Conservation (phyloP, 176 grass and related monocot genomes). For the Poa pratensis region DNA sequence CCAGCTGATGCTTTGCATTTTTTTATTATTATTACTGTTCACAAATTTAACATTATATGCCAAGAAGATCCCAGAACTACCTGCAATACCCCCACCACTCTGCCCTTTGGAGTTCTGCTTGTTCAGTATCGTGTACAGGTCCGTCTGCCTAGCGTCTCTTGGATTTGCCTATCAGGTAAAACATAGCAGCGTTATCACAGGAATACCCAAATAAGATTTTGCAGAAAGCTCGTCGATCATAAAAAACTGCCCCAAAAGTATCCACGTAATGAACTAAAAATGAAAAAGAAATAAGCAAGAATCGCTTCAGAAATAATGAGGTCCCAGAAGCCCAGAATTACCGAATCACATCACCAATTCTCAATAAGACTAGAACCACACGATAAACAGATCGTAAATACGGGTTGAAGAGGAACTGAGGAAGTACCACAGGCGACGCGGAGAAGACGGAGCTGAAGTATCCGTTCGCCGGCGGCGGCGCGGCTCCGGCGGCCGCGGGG, state of each 20-base stretch:
- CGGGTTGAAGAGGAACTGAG: background rate
- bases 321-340: background rate
- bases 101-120: slow-evolving; percentile 52
- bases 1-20: background rate
- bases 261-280: background rate
- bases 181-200: background rate
- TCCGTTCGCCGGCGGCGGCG: slow-evolving; percentile 1
- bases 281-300: background rate
- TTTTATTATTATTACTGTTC: too few relatives aligned
- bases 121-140: slow-evolving; percentile 56
- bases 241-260: background rate
- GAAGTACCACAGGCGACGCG: slow-evolving; percentile 41
- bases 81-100: slow-evolving; percentile 41
- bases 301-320: background rate
- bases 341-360: background rate
- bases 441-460: slow-evolving; percentile 59
- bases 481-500: slow-evolving; percentile 26
- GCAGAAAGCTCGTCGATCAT: slow-evolving; percentile 5
- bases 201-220: slow-evolving; percentile 4
- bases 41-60: background rate
- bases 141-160: slow-evolving; percentile 44
- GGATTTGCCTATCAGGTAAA: slow-evolving; percentile 40
- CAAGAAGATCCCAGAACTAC: slow-evolving; percentile 28
- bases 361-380: background rate
- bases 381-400: background rate